Evolutionary conservation across 2,329 filamentous ascomycete species (phyloP).

Genomic region (Aspergillus clavatus): DNA sequence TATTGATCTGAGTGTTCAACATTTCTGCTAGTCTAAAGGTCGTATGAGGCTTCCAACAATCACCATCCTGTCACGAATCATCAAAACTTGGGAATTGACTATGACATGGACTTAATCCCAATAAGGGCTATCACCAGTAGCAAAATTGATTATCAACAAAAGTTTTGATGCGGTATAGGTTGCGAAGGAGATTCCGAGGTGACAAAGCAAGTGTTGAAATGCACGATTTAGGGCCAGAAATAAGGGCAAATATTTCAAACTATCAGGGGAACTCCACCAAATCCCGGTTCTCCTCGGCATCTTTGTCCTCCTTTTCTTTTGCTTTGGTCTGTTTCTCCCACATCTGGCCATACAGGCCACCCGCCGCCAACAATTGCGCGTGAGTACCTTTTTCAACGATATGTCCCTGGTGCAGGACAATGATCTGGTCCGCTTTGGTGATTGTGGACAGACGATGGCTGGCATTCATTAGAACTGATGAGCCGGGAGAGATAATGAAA

Average conservation of each 20-base stretch:
- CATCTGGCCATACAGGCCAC: neutral
- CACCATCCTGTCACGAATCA: no score
- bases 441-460: slow-evolving; percentile 48
- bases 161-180: neutral
- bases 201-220: neutral
- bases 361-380: slow-evolving; percentile 42
- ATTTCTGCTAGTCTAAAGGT: neutral
- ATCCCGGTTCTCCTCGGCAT: neutral
- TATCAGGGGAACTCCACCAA: neutral
- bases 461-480: neutral
- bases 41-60: no score
- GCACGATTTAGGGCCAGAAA: neutral
- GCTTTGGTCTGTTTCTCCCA: neutral
- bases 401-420: slow-evolving; percentile 50
- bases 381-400: slow-evolving; percentile 50
- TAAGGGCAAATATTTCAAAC: neutral
- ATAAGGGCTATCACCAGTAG: no score
- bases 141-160: no score
- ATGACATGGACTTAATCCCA: no score
- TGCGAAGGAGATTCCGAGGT: neutral
- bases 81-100: no score
- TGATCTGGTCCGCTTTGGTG: slow-evolving; percentile 52
- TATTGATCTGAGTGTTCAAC: neutral
- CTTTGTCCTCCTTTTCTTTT: neutral
- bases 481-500: neutral